Conservation (phyloP, 139 green algal species). For the Micractinium conductrix region DNA sequence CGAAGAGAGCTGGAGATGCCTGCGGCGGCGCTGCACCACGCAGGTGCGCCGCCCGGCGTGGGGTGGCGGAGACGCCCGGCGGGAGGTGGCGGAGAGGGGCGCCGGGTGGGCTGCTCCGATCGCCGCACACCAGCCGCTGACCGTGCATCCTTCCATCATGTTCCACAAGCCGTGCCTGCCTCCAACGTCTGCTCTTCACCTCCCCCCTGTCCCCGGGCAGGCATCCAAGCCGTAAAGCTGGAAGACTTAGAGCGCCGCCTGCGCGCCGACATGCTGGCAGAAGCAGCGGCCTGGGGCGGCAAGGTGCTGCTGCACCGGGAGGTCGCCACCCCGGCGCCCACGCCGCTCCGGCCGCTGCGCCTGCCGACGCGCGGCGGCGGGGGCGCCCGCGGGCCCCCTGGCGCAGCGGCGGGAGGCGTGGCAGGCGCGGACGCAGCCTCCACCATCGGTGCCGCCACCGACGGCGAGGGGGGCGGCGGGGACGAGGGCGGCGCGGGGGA, state of each 20-base stretch:
- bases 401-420: not conserved
- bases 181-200: not conserved
- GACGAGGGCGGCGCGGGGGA: not conserved
- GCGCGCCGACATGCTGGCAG: conserved; percentile 57
- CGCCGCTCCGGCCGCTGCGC: not conserved
- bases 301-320: conserved; percentile 83
- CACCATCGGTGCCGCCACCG: not conserved
- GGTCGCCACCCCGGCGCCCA: conserved; percentile 16
- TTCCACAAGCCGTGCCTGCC: not conserved
- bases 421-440: not conserved
- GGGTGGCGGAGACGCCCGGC: no score
- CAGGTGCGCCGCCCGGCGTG: conserved; percentile 48
- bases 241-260: conserved; percentile 61
- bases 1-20: conserved; percentile 90
- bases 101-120: no score
- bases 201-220: not conserved
- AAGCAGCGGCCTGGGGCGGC: conserved; percentile 70
- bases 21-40: conserved; percentile 83
- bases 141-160: not conserved
- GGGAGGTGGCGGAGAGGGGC: no score
- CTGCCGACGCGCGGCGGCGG: not conserved
- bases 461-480: not conserved
- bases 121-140: not conserved
- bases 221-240: conserved; percentile 75
- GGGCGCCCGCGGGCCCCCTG: not conserved